Base-by-base conservation (phyloP, 1,284 basidiomycete genomes). In the Coniferiporia sulphurascens region DNA sequence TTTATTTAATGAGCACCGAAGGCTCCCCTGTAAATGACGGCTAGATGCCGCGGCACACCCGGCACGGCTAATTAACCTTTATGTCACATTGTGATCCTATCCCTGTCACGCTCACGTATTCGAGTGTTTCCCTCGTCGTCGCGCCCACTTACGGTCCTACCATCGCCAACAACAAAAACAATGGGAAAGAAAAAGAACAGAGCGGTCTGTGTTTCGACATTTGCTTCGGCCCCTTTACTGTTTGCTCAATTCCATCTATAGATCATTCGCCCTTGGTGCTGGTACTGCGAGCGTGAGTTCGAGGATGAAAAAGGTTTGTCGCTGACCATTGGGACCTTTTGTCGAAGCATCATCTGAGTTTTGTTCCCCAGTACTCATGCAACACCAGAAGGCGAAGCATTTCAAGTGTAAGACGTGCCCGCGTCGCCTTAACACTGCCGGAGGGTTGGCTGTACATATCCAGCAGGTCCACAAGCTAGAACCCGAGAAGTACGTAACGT, bases 311-410 rank as follows among this genome's bases (percentile, higher is more conserved):
- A 96, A 77, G 93, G 93, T 27, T 27, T 5, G 27, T 92, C 22
- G 69, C 64, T 55, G 62, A 48, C 27, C 13, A 58, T 45, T 21
- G 32, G 48, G 17, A 44, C 48, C 34, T 27, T 13, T 43, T 48
- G 48, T 48, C 45, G 21, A 10, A 15, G 55, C 21, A 32, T 53
- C 9, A 56, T 44, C 38, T 58, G 38, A 62, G 35, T 17, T 9
- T 6, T 1, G 13, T 48, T 27, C 3, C 5, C 5, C 67, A 95
- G 97, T 99, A 62, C 83, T 99, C 64, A 91, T 99, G 84, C 93
- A 97, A 73, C 96, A 99, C 73, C 97, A 99, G 72, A 99, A 98
- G 76, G 96, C 96, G 15, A 99, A 98, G 74, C 96, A 99, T 72
- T 99, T 98, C 82, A 95, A 95, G 73, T 98, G 96, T 71, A 88